Evolutionary conservation across 345 rosid genomes (phyloP), one percentile per base, ranked within the genome.

Genomic region (Conringia planisiliqua): DNA sequence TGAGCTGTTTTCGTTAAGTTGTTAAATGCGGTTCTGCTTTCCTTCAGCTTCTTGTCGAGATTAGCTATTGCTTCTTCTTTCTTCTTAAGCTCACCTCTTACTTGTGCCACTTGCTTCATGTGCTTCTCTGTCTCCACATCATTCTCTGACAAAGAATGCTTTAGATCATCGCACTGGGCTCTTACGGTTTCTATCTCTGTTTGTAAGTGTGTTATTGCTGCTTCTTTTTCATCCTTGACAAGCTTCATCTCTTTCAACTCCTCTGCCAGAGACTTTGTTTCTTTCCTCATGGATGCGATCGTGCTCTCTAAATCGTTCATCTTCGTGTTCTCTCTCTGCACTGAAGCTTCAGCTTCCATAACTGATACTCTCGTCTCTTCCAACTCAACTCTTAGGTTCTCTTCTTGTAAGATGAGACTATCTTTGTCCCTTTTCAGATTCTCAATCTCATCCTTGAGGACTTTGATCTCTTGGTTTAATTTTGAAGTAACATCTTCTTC

Each of bases 51-150:
- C 79, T 83, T 90, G 83, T 89, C 90, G 30, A 81, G 38, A 71
- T 56, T 64, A 38, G 47, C 43, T 56, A 81, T 68, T 35, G 80
- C 84, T 35, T 82, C 89, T 54, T 88, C 89, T 81, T 86, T 89
- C 82, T 82, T 87, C 87, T 83, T 83, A 50, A 91, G 82, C 73
- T 91, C 95, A 36, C 83, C 83, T 84, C 80, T 86, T 55, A 87
- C 62, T 70, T 82, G 82, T 56, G 70, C 63, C 5, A 85, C 80
- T 67, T 89, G 88, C 79, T 83, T 87, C 79, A 75, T 84, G 50
- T 89, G 85, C 18, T 83, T 87, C 80, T 91, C 95, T 39, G 85
- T 89, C 85, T 87, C 93, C 40, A 54, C 4, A 65, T 89, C 94
- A 56, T 82, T 87, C 72, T 79, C 84, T 8, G 71, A 47, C n/a